Evolutionary conservation across 768 basidiomycete genomes (phyloP), one percentile per base, ranked within the genome.

Genomic region (Tylopilus balloui): DNA sequence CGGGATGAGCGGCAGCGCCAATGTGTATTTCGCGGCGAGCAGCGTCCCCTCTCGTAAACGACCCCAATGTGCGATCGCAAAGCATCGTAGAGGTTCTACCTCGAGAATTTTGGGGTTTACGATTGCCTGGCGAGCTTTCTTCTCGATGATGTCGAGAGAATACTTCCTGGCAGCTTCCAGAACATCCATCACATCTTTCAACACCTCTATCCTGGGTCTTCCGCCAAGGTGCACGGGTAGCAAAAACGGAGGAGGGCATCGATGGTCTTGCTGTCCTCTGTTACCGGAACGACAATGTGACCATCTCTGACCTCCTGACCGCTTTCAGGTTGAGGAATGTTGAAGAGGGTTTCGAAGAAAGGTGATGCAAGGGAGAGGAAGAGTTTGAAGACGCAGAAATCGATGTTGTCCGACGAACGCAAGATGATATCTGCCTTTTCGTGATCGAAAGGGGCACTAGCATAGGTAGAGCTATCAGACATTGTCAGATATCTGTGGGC

Each of bases 361-460:
- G 67, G 58, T 11, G 71, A 72, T 0, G 69, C 58, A 15, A 69
- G 58, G 12, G 61, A 57, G 17, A 71, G 66, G 34, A 71, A 62
- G 6, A 59, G 50, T 15, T 57, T 69, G 54, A 70, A 68, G 12
- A 68, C 44, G 10, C 54, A 59, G 40, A 71, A 58, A 44, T 72
- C 59, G 31, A 68, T 42, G 8, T 55, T 52, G 52, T 67, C 64
- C 6, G 56, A 58, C 17, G 62, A 61, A 6, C 54, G 65, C 10
- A 67, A 28, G 23, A 66, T 57, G 29, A 67, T 23, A 24, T 65
- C 55, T 4, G 47, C 54, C 27, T 61, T 54, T 12, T 43, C 32
- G 28, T 67, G 59, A 41, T 59, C 48, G 14, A 64, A 66, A 1
- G 64, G 63, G 2, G 53, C 20, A 10, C 51, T 21, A 1, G 63